Evolutionary conservation across 345 rosid species (phyloP), one percentile per base, ranked within the genome.

Genomic region (Syzygium aqueum): DNA sequence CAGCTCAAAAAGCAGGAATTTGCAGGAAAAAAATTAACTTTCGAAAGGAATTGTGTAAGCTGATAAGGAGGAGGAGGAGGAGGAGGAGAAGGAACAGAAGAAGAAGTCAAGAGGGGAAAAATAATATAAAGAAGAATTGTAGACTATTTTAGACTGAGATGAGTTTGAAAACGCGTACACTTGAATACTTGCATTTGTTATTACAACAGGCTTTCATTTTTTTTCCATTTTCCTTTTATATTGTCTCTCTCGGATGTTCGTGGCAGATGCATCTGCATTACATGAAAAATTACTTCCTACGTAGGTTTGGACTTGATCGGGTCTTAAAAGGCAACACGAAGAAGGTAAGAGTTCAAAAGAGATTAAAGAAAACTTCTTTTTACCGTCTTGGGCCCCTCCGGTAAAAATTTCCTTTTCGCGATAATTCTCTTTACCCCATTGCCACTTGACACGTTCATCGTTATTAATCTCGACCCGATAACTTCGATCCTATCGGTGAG

Each of bases 121-220:
- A 50, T 27, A 10, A 49, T 22, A 43, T 37, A 13, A 14, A 40
- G 51, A 87, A 46, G 15, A 87, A 8, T 22, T 77, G 88, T 57
- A 82, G 21, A 84, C 86, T 46, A 57, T 51, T 43, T 53, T 12
- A 73, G 89, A 87, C 86, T 53, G 40, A 63, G 85, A 37, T 54
- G 51, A 19, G 86, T 87, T 53, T 40, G 89, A 87, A 87, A 87
- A 87, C 89, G 86, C 89, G 86, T 87, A 6, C 51, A 28, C 33
- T 52, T 53, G 43, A 52, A 53, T 28, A 25, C n/a, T 25, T 23
- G 51, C 33, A 11, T 80, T 23, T 56, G 30, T 86, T 13, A 46
- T 8, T 82, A 50, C 49, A 19, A 54, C 30, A 17, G 33, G 8
- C 5, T 11, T 50, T 23, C 12, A 46, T 52, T 27, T 33, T 40